Evolutionary conservation across 2,329 filamentous ascomycete species (phyloP).

Genomic region (Curvularia verruculosa): DNA sequence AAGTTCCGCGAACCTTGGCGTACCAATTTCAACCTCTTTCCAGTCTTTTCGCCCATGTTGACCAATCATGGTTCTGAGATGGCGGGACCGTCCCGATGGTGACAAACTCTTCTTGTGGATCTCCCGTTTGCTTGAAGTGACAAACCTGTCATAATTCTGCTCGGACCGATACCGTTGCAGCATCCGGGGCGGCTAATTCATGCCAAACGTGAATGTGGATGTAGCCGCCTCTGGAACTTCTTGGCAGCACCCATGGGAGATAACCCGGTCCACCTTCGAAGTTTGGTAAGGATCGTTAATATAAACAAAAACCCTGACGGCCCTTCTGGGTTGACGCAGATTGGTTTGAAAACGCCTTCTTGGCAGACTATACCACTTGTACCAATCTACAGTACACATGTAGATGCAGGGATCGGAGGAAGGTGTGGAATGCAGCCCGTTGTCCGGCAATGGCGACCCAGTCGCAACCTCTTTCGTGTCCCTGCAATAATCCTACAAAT

Average conservation of each 20-base stretch:
- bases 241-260: slow-evolving; percentile 15
- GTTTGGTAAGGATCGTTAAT: slow-evolving; percentile 8
- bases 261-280: slow-evolving; percentile 11
- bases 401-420: slow-evolving; percentile 5
- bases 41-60: not conserved
- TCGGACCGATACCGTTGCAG: slow-evolving; percentile 17
- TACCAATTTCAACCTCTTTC: slow-evolving; percentile 7
- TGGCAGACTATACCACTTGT: slow-evolving; percentile 5
- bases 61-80: slow-evolving; percentile 7
- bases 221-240: slow-evolving; percentile 9
- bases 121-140: slow-evolving; percentile 12
- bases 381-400: slow-evolving; percentile 6
- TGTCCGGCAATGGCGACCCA: slow-evolving; percentile 3
- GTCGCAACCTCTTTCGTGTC: not conserved
- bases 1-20: not conserved
- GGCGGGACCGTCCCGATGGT: slow-evolving; percentile 2
- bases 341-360: slow-evolving; percentile 12
- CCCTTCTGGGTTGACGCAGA: slow-evolving; percentile 13
- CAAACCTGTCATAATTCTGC: slow-evolving; percentile 13
- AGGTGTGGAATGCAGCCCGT: not conserved
- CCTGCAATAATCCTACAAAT: slow-evolving; percentile 5
- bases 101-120: slow-evolving; percentile 3
- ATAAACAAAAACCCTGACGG: slow-evolving; percentile 7
- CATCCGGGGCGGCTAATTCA: slow-evolving; percentile 15
- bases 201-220: slow-evolving; percentile 10